Conservation (phyloP, 169 alveolate genomes). For the Eimeria zaria region DNA sequence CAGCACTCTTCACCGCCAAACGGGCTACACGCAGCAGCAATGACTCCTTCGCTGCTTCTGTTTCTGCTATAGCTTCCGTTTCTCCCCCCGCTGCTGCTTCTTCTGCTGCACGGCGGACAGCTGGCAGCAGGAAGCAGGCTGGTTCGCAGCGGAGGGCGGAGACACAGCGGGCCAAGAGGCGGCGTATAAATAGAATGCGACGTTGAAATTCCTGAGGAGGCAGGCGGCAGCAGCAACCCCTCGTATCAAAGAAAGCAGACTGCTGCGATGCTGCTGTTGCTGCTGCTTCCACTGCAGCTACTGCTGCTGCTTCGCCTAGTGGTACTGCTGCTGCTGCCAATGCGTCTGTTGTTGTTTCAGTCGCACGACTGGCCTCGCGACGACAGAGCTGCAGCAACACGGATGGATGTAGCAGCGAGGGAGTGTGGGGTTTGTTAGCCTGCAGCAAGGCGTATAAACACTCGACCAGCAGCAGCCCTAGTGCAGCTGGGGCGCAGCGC, state of each 20-base stretch:
- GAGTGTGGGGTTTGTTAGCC: slow-evolving; percentile 9
- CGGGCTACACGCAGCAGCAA: slow-evolving; percentile 52
- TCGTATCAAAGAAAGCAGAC: not conserved
- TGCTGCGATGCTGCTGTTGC: slow-evolving; percentile 39
- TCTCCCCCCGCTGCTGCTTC: slow-evolving; percentile 12
- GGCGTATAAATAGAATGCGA: not conserved
- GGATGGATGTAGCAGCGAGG: slow-evolving; percentile 34
- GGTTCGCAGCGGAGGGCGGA: slow-evolving; percentile 36
- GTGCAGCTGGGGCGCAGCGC: slow-evolving; percentile 47
- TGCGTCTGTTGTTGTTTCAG: not conserved
- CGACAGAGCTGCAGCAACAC: slow-evolving; percentile 52
- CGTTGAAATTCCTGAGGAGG: slow-evolving; percentile 37
- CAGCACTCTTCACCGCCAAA: not conserved
- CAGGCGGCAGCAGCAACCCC: slow-evolving; percentile 14
- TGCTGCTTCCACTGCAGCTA: slow-evolving; percentile 4
- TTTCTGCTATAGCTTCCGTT: not conserved
- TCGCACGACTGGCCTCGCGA: not conserved
- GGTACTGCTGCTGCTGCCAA: slow-evolving; percentile 13
- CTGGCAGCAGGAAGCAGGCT: slow-evolving; percentile 35
- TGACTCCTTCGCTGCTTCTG: not conserved
- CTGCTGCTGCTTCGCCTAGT: not conserved
- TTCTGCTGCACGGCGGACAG: slow-evolving; percentile 57
- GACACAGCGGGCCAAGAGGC: slow-evolving; percentile 49
- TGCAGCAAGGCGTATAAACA: slow-evolving; percentile 17
- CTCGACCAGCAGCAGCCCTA: slow-evolving; percentile 34